Base-by-base conservation (phyloP, 176 grass and related monocot species). In the Hyparrhenia diplandra region DNA sequence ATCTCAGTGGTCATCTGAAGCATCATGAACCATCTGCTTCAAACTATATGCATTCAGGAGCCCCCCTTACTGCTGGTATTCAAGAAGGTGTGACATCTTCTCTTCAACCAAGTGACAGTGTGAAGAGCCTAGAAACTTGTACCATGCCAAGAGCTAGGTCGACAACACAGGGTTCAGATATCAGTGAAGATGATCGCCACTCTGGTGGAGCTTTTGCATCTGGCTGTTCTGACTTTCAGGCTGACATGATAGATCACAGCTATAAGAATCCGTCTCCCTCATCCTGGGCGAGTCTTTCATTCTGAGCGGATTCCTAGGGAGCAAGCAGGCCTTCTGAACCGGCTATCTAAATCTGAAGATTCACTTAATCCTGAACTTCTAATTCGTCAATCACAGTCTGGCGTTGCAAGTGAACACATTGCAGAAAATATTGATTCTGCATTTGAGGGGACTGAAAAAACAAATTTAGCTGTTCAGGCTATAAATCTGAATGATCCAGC, bases 291-390 rank as follows among this genome's bases (percentile, higher is more conserved):
- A 54, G 85, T 89, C 66, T 99, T 93, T 79, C 88, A 93, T 76
- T 99, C 97, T 78, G 97, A 99, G 77, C 18, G 79, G 59, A 85
- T 97, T 74, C 94, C 88, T 43, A 93, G 91, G 78, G 82, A 97
- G 63, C 94, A 97, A 75, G 24, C 74, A 42, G 89, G 81, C 42
- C 85, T 87, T 27, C 70, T 91, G 18, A 89, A 91, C 42, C 86
- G 94, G 35, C 82, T 93, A 73, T 97, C 94, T 17, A 97, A 97
- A 91, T 97, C 94, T 52, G 94, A 93, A 60, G 89, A 97, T 83
- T 91, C 91, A 17, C 58, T 97, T 68, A 87, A 87, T 61, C 86
- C 97, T 66, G 91, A 98, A 72, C 94, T 90, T 88, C 69, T 93
- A 29, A 91, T 92, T 80, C 79, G 77, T 57, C 90, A 95, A 58